phyloP scores from a whole-genome alignment of 2,329 filamentous ascomycete species.

The Clonostachys byssicola region DNA sequence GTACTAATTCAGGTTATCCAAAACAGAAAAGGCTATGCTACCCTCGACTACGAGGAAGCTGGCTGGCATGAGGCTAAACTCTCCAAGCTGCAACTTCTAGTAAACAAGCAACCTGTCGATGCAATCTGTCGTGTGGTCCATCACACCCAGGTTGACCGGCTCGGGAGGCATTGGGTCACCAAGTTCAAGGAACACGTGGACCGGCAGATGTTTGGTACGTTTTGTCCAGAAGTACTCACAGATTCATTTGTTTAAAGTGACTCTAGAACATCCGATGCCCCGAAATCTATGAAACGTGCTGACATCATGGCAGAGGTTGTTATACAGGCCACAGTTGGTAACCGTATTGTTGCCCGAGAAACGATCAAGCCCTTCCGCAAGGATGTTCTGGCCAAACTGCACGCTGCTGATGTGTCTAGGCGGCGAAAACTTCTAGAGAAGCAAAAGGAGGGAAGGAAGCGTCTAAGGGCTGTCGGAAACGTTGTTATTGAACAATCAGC shows the following conservation, averaged over 20 bases:
- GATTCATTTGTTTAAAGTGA: background rate
- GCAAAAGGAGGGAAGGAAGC: slow-evolving; percentile 94
- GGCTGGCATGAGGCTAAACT: slow-evolving; percentile 79
- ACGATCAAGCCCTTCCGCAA: slow-evolving; percentile 96
- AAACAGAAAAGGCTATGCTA: slow-evolving; percentile 79
- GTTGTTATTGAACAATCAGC: slow-evolving; percentile 95
- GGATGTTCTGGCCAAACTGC: slow-evolving; percentile 88
- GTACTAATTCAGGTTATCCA: background rate
- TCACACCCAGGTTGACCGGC: slow-evolving; percentile 70
- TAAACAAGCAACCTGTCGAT: slow-evolving; percentile 91
- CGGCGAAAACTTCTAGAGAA: slow-evolving; percentile 88
- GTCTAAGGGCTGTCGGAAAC: slow-evolving; percentile 77
- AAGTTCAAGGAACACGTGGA: slow-evolving; percentile 98
- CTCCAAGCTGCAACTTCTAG: slow-evolving; percentile 85
- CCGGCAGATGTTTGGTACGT: slow-evolving; percentile 77
- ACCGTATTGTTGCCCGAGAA: slow-evolving; percentile 81
- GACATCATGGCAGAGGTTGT: slow-evolving; percentile 60
- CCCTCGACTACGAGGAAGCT: slow-evolving; percentile 93
- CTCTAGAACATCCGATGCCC: slow-evolving; percentile 2
- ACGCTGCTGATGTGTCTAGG: slow-evolving; percentile 81
- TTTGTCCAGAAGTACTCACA: background rate
- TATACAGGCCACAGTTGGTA: slow-evolving; percentile 86
- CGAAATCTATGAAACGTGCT: background rate
- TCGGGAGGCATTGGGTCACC: slow-evolving; percentile 83
- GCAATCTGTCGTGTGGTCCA: slow-evolving; percentile 92